These are phyloP conservation scores for Turritis glabra DNA, from an alignment of 345 rosid genomes.

Conservation along the genomic window DNA sequence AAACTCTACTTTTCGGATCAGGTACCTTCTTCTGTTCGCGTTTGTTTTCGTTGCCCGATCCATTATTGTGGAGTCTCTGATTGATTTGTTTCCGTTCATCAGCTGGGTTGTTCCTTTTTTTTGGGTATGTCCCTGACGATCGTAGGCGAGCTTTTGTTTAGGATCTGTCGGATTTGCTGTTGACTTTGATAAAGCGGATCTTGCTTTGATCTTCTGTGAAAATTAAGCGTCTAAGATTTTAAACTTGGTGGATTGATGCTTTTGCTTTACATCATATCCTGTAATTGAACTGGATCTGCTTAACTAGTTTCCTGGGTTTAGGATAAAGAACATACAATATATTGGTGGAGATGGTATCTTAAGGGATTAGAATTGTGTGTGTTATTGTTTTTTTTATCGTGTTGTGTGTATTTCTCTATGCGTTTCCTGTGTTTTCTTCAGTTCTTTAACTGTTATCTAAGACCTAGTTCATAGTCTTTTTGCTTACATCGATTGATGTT, in stretches of 20 bases:
- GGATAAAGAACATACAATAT: neutral
- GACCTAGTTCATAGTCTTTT: neutral
- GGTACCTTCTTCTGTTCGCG: slow-evolving; percentile 1
- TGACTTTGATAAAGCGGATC: neutral
- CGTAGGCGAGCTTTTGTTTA: neutral
- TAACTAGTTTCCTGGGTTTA: neutral
- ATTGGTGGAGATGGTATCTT: neutral
- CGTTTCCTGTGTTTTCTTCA: neutral
- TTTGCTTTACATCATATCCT: neutral
- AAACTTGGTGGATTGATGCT: slow-evolving; percentile 16
- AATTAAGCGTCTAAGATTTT: no score
- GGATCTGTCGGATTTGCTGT: neutral
- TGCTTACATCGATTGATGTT: neutral
- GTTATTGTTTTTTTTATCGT: neutral
- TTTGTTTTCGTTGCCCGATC: slow-evolving; percentile 3
- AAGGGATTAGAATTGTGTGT: slow-evolving; percentile 5
- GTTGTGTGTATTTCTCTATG: neutral
- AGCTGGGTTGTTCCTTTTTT: neutral
- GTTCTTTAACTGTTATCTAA: neutral
- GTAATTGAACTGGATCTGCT: slow-evolving; percentile 17
- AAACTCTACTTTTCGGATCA: slow-evolving; percentile 31
- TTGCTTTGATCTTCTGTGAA: slow-evolving; percentile 14
- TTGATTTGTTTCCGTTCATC: neutral
- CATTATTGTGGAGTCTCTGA: neutral
- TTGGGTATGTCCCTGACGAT: neutral